Base-by-base conservation (phyloP, 345 rosid genomes). In the Eucalyptus leucophloia region DNA sequence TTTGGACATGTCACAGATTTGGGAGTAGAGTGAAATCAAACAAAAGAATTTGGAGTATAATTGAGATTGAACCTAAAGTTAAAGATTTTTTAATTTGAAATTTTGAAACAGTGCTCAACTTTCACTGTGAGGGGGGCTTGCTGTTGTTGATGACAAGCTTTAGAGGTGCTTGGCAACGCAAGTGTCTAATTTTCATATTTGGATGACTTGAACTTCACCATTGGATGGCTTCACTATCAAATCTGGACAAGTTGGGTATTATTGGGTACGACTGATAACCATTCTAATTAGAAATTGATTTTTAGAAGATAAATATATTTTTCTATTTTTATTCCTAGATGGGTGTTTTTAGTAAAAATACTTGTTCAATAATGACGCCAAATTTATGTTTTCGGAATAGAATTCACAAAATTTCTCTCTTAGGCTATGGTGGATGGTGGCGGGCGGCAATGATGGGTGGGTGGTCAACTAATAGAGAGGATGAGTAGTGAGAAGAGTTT, bases 311-410 rank as follows among this genome's bases (percentile, higher is more conserved):
- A 53, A 53, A 53, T 53, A 0, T 0, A 53, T 19, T 53, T 53
- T 3, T 18, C 0, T 3, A 7, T 19, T 53, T 53, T 4, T 19
- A 53, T 53, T 53, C 0, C 0, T 53, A 53, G 0, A 53, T 53
- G 56, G 18, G 9, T 51, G n/a, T 51, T 51, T 51, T 18, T 2
- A 51, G 2, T 51, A 51, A 51, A 51, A 1, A 51, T 51, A 18
- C 1, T 0, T 51, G 9, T 18, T 51, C 1, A 51, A 0, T 18
- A 18, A 7, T 51, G 2, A 51, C 0, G 4, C 23, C 0, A 51
- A 51, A 18, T 51, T 18, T 51, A 0, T 51, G 1, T 7, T 51
- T 51, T 51, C 0, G 4, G 9, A 18, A 51, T 0, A 51, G 0
- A 51, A 51, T 51, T 51, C 9, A 18, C 9, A 53, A 19, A 7